Evolutionary conservation across 2,329 filamentous ascomycete species (phyloP), one percentile per base, ranked within the genome.

Genomic region (Pseudogymnoascus sp.): DNA sequence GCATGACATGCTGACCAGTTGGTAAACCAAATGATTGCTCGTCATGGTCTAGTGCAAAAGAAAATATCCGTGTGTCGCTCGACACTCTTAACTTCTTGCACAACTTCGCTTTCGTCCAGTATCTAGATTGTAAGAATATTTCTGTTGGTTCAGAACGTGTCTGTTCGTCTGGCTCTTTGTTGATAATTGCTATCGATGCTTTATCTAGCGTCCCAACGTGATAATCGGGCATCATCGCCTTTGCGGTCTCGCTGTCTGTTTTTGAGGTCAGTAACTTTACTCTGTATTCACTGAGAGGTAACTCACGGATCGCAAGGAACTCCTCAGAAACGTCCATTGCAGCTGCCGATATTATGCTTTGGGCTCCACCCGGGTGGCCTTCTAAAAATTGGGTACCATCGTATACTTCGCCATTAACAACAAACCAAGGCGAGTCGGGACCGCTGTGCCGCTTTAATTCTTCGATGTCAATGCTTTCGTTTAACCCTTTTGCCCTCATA

Each of bases 281-380:
- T 22, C 3, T n/a, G 14, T 54, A 4, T 33, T 38, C 4, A 36
- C 22, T 37, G 18, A 36, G 43, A 18, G n/a, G 36, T 12, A 14
- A 80, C 89, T 80, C 79, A 93, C 90, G 92, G 68, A 97, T 97
- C 12, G 89, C 88, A 76, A 95, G 83, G 72, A 96, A 97, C 67
- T 97, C 92, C 69, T 96, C 92, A 0, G 88, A 89, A 8, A 84
- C 84, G 73, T 97, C 92, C 68, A 89, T 79, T 0, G 86, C 91
- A n/a, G 91, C 92, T 2, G 87, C 90, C 28, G 86, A 87, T 60
- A 88, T 81, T 70, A 97, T 96, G 68, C 90, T 94, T 65, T 88
- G 84, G 2, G 90, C 90, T 58, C 92, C 92, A 59, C 92, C 92
- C 0, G 92, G 92, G 71, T 97, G 92, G 0, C 80, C 88, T 64